Conservation (phyloP, 78 protist genomes). For the Dictyostelium intermedium region DNA sequence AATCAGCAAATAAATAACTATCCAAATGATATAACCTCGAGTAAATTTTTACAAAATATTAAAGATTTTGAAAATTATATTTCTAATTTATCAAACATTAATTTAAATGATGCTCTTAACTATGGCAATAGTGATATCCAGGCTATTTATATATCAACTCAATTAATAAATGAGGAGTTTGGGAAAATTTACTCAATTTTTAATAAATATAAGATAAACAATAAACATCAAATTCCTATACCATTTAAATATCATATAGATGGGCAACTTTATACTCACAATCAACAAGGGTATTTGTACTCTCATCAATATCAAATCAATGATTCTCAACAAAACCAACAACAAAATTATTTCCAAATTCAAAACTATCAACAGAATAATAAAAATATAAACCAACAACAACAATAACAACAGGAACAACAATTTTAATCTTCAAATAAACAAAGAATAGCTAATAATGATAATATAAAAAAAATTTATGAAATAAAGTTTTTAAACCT, state of each 20-base stretch:
- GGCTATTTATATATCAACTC: neutral
- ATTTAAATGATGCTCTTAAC: neutral
- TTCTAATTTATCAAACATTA: neutral
- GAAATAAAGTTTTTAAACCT: constrained; percentile 1
- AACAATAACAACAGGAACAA: neutral
- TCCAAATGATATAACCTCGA: neutral
- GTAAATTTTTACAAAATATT: neutral
- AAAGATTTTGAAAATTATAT: neutral
- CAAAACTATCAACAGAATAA: neutral
- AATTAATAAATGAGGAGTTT: neutral
- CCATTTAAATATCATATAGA: neutral
- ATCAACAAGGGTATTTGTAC: neutral
- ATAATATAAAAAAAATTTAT: neutral
- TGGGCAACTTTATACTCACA: neutral
- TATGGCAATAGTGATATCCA: neutral
- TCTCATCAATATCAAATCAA: neutral
- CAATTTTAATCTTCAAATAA: neutral
- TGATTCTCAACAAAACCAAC: neutral
- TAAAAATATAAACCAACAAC: neutral
- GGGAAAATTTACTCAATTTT: neutral
- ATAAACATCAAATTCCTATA: neutral
- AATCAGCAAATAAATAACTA: neutral
- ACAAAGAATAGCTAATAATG: neutral
- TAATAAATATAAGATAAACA: neutral
- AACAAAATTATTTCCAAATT: neutral